Evolutionary conservation across 306 rosid species (phyloP), one percentile per base, ranked within the genome.

Genomic region (Begonia fuchsioides): DNA sequence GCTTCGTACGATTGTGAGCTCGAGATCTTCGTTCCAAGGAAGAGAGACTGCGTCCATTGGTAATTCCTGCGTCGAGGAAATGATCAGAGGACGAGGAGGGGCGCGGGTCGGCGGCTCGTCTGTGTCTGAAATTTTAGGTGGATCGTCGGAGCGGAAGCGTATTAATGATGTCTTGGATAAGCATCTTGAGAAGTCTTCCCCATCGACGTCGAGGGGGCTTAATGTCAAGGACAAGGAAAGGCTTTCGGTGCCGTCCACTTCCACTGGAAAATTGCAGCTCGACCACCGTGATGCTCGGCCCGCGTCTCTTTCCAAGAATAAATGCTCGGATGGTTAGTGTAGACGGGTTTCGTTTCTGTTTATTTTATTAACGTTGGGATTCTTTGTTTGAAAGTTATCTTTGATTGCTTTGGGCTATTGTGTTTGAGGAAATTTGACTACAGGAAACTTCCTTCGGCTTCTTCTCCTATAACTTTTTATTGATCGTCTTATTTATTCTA

Each of bases 121-220:
- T 43, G 72, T 69, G 57, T 65, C 76, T 56, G 83, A 76, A 60
- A 63, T 72, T 54, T 70, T 65, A 2, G 78, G 72, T 13, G 75
- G 78, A 11, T 51, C 75, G 17, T 54, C 67, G 35, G 79, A 76
- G 68, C 83, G 83, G 12, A 76, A 76, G 83, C 79, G 79, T 60
- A 72, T 76, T 71, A 76, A 72, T 64, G 83, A 76, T 69, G 83
- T 76, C 15, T 76, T 76, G 14, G 83, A 76, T 49, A 76, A 76
- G 63, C 83, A 76, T 14, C 69, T 76, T 45, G 83, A 72, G 79
- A 76, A 76, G 63, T 72, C 79, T 32, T 69, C 83, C 3, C 71
- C 79, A 3, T 76, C 83, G n/a, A 76, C 78, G 32, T 72, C 82
- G 10, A 69, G 76, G 60, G 73, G 65, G 13, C 44, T 70, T 52